phyloP scores from a whole-genome alignment of 352 stramenopile genomes.

The Globisporangium paddicum region DNA sequence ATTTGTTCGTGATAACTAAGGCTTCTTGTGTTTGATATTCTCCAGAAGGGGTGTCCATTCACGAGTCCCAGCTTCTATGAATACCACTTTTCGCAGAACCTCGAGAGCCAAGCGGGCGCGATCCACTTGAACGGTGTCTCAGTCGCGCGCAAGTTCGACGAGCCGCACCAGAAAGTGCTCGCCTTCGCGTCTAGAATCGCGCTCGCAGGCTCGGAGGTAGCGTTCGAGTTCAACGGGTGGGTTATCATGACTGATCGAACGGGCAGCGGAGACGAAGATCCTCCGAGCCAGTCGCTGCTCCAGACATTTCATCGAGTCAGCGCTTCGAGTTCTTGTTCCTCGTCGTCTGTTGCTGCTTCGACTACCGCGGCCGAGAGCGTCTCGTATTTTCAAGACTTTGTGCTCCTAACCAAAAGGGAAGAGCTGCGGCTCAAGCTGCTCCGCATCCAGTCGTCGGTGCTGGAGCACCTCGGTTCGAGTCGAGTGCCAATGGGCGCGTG shows the following conservation, averaged over 20 bases:
- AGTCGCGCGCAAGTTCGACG: background rate
- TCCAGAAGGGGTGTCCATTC: too few species aligned
- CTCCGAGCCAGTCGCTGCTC: background rate
- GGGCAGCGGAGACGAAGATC: background rate
- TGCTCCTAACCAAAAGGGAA: constrained; percentile 1
- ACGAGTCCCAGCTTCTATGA: background rate
- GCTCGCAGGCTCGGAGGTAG: background rate
- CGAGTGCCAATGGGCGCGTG: background rate
- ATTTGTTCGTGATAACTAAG: too few species aligned
- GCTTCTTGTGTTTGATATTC: too few species aligned
- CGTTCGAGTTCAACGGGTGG: background rate
- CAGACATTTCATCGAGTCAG: constrained; percentile 1
- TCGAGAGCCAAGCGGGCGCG: constrained; percentile 3
- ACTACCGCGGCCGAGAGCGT: background rate
- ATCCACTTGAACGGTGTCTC: background rate
- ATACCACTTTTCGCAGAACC: background rate
- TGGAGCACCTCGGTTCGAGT: background rate
- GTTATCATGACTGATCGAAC: background rate
- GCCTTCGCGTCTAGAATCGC: background rate
- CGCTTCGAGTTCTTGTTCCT: too few species aligned
- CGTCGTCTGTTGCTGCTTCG: too few species aligned
- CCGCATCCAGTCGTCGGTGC: background rate
- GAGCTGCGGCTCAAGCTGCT: background rate
- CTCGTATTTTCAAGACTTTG: constrained; percentile 8
- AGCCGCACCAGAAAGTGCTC: background rate